Conservation (phyloP, 768 basidiomycete genomes). For the Suillus occidentalis region DNA sequence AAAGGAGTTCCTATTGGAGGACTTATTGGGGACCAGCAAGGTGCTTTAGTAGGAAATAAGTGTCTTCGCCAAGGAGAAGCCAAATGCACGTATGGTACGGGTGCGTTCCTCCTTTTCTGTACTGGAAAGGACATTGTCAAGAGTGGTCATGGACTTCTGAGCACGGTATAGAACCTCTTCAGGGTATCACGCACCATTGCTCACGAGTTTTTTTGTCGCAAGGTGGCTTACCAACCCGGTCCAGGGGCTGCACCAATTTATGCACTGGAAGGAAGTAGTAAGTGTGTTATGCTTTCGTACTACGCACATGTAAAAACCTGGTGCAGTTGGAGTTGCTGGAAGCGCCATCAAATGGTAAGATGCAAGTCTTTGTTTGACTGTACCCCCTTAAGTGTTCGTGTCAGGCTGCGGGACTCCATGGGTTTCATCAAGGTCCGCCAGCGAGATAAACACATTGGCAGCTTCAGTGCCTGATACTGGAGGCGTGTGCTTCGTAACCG, state of each 20-base stretch:
- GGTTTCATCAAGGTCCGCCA: conserved; percentile 71
- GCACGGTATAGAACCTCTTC: conserved; percentile 54
- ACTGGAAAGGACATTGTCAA: conserved; percentile 86
- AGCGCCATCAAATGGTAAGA: conserved; percentile 87
- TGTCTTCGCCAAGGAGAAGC: conserved; percentile 90
- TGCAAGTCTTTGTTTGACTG: not conserved
- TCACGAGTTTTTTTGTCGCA: conserved; percentile 3
- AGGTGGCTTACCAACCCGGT: conserved; percentile 92
- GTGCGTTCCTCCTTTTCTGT: conserved; percentile 94
- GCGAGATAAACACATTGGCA: conserved; percentile 85
- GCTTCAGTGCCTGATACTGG: conserved; percentile 74
- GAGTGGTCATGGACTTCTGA: conserved; percentile 84
- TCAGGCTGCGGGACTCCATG: conserved; percentile 88
- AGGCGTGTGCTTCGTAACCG: conserved; percentile 95
- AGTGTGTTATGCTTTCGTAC: conserved; percentile 30
- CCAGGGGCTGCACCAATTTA: conserved; percentile 78
- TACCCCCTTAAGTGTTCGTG: conserved; percentile 6
- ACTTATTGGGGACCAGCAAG: conserved; percentile 98
- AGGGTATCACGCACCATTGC: conserved; percentile 1
- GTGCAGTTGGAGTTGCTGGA: conserved; percentile 86
- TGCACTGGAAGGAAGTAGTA: conserved; percentile 92
- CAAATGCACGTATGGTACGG: conserved; percentile 98
- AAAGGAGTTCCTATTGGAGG: conserved; percentile 85
- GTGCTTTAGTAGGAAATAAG: conserved; percentile 94
- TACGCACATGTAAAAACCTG: conserved; percentile 4